Percentiles rank a stretch among this genome's conserved stretches.
phyloP scores from a whole-genome alignment of 2,329 filamentous ascomycete species.

The Zasmidium cellare region DNA sequence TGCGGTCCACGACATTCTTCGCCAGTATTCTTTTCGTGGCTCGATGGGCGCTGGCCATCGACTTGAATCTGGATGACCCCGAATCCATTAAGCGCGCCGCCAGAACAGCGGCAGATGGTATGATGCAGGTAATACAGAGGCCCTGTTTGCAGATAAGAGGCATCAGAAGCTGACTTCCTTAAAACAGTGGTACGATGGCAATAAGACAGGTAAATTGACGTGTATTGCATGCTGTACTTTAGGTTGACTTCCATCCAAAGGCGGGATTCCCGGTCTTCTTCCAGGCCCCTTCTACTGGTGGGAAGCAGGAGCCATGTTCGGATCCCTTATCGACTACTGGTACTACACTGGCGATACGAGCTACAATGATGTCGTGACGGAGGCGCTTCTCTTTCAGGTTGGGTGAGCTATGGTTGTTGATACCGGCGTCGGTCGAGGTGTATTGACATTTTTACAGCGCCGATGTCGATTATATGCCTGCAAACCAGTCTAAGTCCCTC shows the following conservation, averaged over 20 bases:
- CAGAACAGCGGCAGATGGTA: conserved; percentile 42
- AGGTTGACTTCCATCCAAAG: no score
- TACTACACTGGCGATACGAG: conserved; percentile 64
- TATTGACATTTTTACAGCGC: conserved; percentile 37
- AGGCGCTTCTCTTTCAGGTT: conserved; percentile 60
- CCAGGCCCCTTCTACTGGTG: conserved; percentile 73
- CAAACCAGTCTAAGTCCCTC: conserved; percentile 33
- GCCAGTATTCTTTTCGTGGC: conserved; percentile 1
- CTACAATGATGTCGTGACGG: conserved; percentile 62
- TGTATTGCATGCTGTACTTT: no score
- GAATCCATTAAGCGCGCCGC: conserved; percentile 47
- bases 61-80: conserved; percentile 14
- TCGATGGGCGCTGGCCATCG: conserved; percentile 12
- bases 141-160: no score
- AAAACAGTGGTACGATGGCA: conserved; percentile 49
- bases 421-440: no score
- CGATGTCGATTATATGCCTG: conserved; percentile 59
- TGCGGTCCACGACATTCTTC: background rate
- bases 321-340: conserved; percentile 70
- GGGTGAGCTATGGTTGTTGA: no score
- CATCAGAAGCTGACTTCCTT: no score
- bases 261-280: conserved; percentile 55
- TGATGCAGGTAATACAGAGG: conserved; percentile 40
- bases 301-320: conserved; percentile 64
- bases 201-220: conserved; percentile 37